These are phyloP conservation scores for Phycomyces blakesleeanus DNA, from an alignment of 192 early-diverging fungal species.

Conservation along the genomic window DNA sequence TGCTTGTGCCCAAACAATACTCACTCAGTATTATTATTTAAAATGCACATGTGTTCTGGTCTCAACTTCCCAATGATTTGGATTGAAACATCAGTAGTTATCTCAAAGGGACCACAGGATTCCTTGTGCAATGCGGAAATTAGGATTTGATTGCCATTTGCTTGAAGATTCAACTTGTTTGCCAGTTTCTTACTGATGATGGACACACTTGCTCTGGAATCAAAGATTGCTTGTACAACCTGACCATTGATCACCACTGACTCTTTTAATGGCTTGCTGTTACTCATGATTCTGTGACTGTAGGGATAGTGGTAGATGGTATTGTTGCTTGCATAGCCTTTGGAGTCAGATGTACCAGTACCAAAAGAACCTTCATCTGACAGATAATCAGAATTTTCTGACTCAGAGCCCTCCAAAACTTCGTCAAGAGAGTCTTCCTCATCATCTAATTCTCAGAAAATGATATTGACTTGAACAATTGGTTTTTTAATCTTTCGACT, in stretches of 20 bases:
- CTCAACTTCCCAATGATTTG: background rate
- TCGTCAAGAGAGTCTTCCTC: background rate
- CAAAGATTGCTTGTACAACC: background rate
- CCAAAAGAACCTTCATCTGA: background rate
- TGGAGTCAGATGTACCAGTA: background rate
- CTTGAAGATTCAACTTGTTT: background rate
- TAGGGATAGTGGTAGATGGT: background rate
- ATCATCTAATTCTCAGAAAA: background rate
- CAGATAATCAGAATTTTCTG: background rate
- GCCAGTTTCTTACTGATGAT: background rate
- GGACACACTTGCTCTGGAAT: constrained; percentile 7
- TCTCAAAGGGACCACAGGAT: background rate
- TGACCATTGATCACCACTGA: background rate
- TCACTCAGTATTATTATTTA: background rate
- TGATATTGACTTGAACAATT: background rate
- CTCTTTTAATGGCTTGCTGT: background rate
- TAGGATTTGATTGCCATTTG: background rate
- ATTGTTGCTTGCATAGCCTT: background rate
- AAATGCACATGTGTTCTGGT: constrained; percentile 5
- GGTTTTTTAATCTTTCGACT: background rate
- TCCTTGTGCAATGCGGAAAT: background rate
- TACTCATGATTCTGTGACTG: background rate
- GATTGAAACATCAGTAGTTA: background rate
- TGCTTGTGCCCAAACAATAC: too few relatives aligned
- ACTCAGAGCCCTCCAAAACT: background rate